Conservation (phyloP, 352 stramenopile genomes). For the Globisporangium recalcitrans region DNA sequence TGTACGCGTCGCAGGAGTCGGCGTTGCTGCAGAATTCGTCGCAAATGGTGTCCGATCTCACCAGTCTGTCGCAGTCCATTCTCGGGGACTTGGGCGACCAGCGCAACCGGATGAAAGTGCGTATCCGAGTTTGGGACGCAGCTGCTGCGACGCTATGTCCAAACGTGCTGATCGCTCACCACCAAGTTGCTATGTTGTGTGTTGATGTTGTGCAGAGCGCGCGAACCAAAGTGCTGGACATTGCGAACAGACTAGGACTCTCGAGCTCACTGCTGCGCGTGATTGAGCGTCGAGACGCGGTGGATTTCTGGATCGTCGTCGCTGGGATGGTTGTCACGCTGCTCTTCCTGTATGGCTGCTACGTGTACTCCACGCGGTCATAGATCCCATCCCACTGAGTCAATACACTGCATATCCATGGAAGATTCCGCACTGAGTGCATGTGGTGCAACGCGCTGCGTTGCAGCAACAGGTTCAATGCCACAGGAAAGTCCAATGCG, state of each 20-base stretch:
- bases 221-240: conserved; percentile 74
- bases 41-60: conserved; percentile 79
- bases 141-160: background rate
- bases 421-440: background rate
- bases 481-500: background rate
- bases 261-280: conserved; percentile 78
- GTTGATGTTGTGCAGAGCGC: conserved; percentile 37
- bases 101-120: conserved; percentile 62
- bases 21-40: conserved; percentile 74
- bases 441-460: background rate
- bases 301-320: conserved; percentile 84
- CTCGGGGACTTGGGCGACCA: conserved; percentile 68
- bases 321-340: conserved; percentile 79
- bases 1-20: conserved; percentile 75
- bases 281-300: conserved; percentile 75
- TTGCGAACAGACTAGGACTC: conserved; percentile 78
- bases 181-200: background rate
- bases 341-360: conserved; percentile 75
- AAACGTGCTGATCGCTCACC: background rate
- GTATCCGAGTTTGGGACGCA: background rate
- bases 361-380: conserved; percentile 35
- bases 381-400: background rate
- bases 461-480: background rate
- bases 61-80: conserved; percentile 62
- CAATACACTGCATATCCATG: background rate